Base-by-base conservation (phyloP, 495 filamentous ascomycete species). In the Podospora australis region DNA sequence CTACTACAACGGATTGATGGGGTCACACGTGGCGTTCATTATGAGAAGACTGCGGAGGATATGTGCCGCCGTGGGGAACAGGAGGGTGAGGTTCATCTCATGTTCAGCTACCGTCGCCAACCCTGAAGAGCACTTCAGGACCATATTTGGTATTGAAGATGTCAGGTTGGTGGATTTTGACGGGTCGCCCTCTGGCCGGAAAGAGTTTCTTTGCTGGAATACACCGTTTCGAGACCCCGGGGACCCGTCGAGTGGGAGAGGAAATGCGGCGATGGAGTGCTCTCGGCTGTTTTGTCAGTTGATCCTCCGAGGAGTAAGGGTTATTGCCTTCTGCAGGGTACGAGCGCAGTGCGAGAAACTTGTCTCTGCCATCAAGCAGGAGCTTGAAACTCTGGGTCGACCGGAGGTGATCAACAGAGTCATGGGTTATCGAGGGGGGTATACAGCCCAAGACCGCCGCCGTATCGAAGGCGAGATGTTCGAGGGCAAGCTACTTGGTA, bases 21-120 rank as follows among this genome's bases (percentile, higher is more conserved):
- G 92, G 1, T 87, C 88, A 0, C 92, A 99, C 62, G 85, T 97
- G 29, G 87, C 92, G 1, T 84, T 94, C 49, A 87, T 99, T 53
- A 97, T 99, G 92, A 77, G 94, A 32, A 76, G 92, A 38, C 71
- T 99, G 28, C 75, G 94, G 34, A 73, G 92, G 49, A 86, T 96
- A 53, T 97, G 92, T 60, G 87, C 90, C 8, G 88, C 92, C 2
- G 73, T 99, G 13, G 94, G 92, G 7, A 99, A 99, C 61, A 72
- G 80, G 9, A 78, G 83, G 54, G 82, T 97, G 44, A 88, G 85
- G 57, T 99, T 99, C 55, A 86, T 99, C 44, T 96, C 90, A 11
- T 99, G 92, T 66, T 97, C 94, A 38, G 92, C 92, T 8, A 99
- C 92, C 0, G 90, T 99, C 38, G 88, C 91, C 13, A 99, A 99